These are phyloP conservation scores for Jaltomata sinuosa DNA, from an alignment of 257 asterid species.

Conservation along the genomic window DNA sequence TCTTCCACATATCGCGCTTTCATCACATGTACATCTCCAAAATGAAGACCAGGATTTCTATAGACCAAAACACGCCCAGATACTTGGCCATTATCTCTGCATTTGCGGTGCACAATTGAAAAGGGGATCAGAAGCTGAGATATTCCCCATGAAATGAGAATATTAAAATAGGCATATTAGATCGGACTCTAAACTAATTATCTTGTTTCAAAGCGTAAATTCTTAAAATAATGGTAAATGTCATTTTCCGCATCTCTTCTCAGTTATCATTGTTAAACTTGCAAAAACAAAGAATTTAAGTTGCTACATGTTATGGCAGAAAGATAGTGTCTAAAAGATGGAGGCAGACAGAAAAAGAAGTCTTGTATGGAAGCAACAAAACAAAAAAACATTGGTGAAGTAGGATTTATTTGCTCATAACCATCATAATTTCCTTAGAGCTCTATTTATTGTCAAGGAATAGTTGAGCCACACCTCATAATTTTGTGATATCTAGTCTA, in stretches of 20 bases:
- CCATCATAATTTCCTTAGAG: background rate
- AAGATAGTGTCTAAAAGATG: background rate
- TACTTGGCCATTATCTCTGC: constrained; percentile 69
- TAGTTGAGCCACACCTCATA: background rate
- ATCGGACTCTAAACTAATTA: background rate
- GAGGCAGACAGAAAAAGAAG: background rate
- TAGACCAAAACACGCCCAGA: constrained; percentile 78
- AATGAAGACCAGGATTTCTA: constrained; percentile 79
- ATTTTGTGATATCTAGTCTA: background rate
- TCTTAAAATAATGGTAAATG: background rate
- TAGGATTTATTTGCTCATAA: background rate
- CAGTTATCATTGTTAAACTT: background rate
- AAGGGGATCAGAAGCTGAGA: background rate
- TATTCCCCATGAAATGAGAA: background rate
- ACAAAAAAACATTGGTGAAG: background rate
- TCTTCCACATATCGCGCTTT: constrained; percentile 54
- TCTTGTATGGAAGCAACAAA: background rate
- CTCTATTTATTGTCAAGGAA: background rate
- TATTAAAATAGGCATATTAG: background rate
- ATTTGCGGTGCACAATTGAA: background rate
- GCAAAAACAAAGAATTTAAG: background rate
- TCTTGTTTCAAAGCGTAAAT: background rate
- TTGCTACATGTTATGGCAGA: background rate
- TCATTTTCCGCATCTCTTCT: background rate
- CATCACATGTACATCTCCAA: constrained; percentile 68